Base-by-base conservation (phyloP, 2,329 filamentous ascomycete genomes). In the Cordyceps cateniannulata region DNA sequence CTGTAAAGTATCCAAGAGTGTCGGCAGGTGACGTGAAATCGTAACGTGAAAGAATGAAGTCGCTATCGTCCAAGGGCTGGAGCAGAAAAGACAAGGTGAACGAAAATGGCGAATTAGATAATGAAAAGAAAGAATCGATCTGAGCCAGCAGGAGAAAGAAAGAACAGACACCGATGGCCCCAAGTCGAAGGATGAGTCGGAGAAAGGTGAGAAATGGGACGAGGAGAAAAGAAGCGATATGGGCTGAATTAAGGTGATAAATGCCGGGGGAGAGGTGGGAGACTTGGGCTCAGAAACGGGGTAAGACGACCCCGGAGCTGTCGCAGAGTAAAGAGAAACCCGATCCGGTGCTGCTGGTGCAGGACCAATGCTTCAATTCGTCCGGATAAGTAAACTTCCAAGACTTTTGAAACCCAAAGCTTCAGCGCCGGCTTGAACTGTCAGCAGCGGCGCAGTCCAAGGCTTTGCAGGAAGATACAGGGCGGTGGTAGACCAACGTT, bases 71-170 rank as follows among this genome's bases (percentile, higher is more conserved):
- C 25, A 29, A 29, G 32, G 44, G 32, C 42, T n/a, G 25, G 22
- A 45, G 47, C 25, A 56, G 47, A 18, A 22, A 55, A 42, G 51
- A 32, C 18, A 45, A 42, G n/a, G 35, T 6, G 35, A 49, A 57
- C 38, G 20, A 29, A 35, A 48, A 27, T 25, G 24, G n/a, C 55
- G n/a, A 22, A 53, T 50, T 49, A 52, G 45, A 59, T 66, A 63
- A 66, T 67, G 66, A 67, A 69, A 65, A 68, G 73, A 72, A 73
- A 70, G 20, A 44, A 73, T 71, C 71, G 75, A 76, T 82, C 82
- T 85, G 82, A 84, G 76, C 82, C 82, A 85, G 84, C 82, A 85
- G 83, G 61, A 64, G 62, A 55, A 60, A 47, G 55, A 59, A 62
- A 63, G 58, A 24, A 61, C 62, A 64, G 65, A 65, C 66, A 66